These are phyloP conservation scores for Myxozyma geophila DNA, from an alignment of 805 yeast genomes.

Conservation along the genomic window DNA sequence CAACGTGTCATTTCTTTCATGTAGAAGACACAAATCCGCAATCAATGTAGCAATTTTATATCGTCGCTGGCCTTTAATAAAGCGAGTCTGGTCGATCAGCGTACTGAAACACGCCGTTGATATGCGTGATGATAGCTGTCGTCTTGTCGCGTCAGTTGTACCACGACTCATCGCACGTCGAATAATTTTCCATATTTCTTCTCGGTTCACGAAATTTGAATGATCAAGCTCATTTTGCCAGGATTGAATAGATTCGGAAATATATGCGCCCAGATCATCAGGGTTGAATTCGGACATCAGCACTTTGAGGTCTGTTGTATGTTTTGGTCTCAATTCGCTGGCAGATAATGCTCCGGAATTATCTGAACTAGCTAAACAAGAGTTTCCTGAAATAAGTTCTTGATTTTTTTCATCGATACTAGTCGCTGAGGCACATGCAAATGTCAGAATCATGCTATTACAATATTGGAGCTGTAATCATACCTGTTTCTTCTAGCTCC, in stretches of 20 bases:
- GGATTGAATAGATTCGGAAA: neutral
- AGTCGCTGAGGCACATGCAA: no score
- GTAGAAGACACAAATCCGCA: conserved; percentile 21
- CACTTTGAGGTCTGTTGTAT: no score
- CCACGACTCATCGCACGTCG: conserved; percentile 1
- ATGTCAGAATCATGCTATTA: no score
- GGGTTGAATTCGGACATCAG: no score
- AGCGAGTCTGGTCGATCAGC: neutral
- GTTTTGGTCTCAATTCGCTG: no score
- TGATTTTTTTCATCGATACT: no score
- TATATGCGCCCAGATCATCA: no score
- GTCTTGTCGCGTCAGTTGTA: neutral
- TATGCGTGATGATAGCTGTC: neutral
- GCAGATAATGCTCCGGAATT: no score
- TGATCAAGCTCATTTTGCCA: neutral
- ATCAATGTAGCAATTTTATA: neutral
- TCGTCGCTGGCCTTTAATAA: neutral
- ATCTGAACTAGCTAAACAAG: no score
- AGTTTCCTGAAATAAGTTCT: no score
- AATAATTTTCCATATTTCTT: conserved; percentile 7
- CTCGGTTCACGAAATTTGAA: neutral
- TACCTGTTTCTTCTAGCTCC: no score
- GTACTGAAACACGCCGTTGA: neutral
- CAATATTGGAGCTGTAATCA: no score
- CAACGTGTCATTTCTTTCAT: neutral